These are phyloP conservation scores for Clonostachys sp. DNA, from an alignment of 2,329 filamentous ascomycete genomes.

Conservation along the genomic window DNA sequence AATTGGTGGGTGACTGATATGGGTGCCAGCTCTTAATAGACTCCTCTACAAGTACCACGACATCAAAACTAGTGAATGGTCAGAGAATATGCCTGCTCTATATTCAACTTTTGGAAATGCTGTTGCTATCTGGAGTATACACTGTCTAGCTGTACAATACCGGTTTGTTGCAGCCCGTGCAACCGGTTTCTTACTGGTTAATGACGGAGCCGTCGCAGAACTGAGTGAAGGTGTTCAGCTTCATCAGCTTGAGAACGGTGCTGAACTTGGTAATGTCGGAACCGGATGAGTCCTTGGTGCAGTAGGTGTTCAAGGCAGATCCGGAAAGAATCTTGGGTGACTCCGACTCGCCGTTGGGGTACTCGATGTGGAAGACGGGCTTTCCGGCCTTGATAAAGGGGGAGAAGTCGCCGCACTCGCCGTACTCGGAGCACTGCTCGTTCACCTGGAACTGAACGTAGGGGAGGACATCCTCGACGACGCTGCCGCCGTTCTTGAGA, in stretches of 20 bases:
- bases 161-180: too few relatives aligned
- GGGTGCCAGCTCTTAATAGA: too few relatives aligned
- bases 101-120: too few relatives aligned
- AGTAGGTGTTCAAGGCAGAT: constrained; percentile 36
- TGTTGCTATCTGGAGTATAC: too few relatives aligned
- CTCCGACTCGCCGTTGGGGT: constrained; percentile 48
- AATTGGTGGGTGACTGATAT: too few relatives aligned
- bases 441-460: constrained; percentile 64
- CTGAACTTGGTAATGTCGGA: constrained; percentile 49
- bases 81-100: too few relatives aligned
- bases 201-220: constrained; percentile 35
- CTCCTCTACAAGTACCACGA: too few relatives aligned
- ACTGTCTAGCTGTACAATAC: too few relatives aligned
- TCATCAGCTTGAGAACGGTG: constrained; percentile 61
- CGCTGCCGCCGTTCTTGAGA: constrained; percentile 62
- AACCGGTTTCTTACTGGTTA: too few relatives aligned
- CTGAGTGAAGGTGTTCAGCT: constrained; percentile 58
- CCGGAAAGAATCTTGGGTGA: constrained; percentile 30
- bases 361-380: constrained; percentile 72
- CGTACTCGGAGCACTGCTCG: constrained; percentile 60
- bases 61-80: too few relatives aligned
- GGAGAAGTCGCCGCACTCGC: constrained; percentile 54
- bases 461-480: constrained; percentile 43
- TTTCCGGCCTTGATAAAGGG: constrained; percentile 56
- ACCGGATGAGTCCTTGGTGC: constrained; percentile 22